Evolutionary conservation across 257 asterid genomes (phyloP).

Genomic region (Penstemon eatonii): DNA sequence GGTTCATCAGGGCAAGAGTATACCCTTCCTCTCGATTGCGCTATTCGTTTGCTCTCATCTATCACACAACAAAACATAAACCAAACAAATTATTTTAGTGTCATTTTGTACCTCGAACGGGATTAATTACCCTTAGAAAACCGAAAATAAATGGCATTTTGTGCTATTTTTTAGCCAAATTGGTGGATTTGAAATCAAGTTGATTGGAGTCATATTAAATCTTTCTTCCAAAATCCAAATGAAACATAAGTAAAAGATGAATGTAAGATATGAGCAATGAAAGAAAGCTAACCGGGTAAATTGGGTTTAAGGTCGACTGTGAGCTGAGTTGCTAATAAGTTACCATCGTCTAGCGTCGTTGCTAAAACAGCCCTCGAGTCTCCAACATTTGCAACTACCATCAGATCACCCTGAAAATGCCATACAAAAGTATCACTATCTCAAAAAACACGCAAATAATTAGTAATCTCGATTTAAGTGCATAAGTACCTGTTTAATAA

Average conservation of each 20-base stretch:
- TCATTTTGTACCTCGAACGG: neutral
- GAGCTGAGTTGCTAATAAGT: slow-evolving; percentile 59
- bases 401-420: slow-evolving; percentile 52
- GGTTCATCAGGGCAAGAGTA: slow-evolving; percentile 63
- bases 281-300: slow-evolving; percentile 53
- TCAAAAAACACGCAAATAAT: neutral
- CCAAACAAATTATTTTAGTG: neutral
- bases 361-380: slow-evolving; percentile 82
- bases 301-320: slow-evolving; percentile 83
- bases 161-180: too few species aligned
- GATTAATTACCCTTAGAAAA: too few species aligned
- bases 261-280: slow-evolving; percentile 6
- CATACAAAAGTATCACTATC: neutral
- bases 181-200: too few species aligned
- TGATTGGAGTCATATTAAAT: too few species aligned
- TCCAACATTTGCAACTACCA: slow-evolving; percentile 68
- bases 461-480: neutral
- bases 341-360: slow-evolving; percentile 50
- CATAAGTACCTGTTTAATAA: slow-evolving; percentile 65
- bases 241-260: neutral
- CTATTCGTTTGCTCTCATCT: slow-evolving; percentile 73
- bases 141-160: too few species aligned
- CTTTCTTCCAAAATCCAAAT: too few species aligned
- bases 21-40: slow-evolving; percentile 52
- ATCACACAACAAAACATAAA: slow-evolving; percentile 14